A percentile compares a stretch with the other conserved stretches of the same genome.
Evolutionary conservation across 768 basidiomycete species (phyloP).

Genomic region (Rhodotorula toruloides): DNA sequence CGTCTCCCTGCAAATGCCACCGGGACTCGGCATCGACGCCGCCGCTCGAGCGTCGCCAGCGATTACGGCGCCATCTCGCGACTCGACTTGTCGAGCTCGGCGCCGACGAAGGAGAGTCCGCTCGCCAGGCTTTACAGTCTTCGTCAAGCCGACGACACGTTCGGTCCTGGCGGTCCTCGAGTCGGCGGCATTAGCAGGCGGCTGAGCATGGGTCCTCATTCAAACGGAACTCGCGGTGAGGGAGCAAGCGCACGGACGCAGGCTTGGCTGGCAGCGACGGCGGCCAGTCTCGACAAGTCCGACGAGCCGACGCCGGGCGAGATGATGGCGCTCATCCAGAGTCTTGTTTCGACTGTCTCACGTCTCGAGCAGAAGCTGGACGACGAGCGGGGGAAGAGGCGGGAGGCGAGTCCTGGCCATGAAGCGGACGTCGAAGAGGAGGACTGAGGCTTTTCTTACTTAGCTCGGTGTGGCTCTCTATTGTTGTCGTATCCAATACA

Average conservation of each 20-base stretch:
- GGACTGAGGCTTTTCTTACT: too few relatives aligned
- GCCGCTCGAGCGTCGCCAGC: not conserved
- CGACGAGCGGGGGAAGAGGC: constrained; percentile 41
- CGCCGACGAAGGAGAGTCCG: constrained; percentile 23
- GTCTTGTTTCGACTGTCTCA: constrained; percentile 40
- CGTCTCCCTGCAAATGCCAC: constrained; percentile 12
- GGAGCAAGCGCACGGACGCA: not conserved
- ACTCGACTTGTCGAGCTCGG: constrained; percentile 1
- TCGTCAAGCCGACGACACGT: not conserved
- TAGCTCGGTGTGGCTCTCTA: too few relatives aligned
- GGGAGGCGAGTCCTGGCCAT: not conserved
- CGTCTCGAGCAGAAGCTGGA: constrained; percentile 49
- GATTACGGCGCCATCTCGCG: too few relatives aligned
- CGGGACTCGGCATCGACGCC: not conserved
- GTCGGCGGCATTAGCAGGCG: not conserved
- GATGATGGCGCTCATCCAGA: constrained; percentile 17
- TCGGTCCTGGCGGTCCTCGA: not conserved
- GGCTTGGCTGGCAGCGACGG: too few relatives aligned
- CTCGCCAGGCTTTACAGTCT: constrained; percentile 16
- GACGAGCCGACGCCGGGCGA: constrained; percentile 1
- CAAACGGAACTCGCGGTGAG: too few relatives aligned
- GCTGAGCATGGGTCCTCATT: too few relatives aligned
- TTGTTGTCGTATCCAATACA: too few relatives aligned
- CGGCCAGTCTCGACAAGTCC: not conserved
- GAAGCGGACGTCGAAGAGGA: constrained; percentile 38